Percentiles rank a stretch among this genome's conserved stretches.
Conservation (phyloP, 169 alveolate species). For the Plasmodium gonderi region DNA sequence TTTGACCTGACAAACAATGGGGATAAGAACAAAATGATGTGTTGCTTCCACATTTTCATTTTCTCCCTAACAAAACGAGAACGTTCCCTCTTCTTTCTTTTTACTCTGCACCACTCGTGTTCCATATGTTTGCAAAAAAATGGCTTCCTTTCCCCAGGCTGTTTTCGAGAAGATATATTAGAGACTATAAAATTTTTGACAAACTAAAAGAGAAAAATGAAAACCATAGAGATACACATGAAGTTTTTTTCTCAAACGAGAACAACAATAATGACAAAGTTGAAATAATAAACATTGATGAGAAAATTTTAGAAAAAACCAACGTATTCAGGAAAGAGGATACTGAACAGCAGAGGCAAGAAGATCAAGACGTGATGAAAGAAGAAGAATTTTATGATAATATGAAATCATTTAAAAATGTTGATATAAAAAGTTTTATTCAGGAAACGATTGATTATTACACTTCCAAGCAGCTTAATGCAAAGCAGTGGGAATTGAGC, state of each 20-base stretch:
- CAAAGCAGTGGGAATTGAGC: not conserved
- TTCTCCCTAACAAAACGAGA: not conserved
- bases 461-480: slow-evolving; percentile 18
- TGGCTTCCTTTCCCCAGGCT: not conserved
- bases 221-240: not conserved
- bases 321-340: not conserved
- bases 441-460: slow-evolving; percentile 64
- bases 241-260: not conserved
- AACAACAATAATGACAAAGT: slow-evolving; percentile 17
- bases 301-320: not conserved
- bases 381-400: slow-evolving; percentile 41
- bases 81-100: not conserved
- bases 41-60: not conserved
- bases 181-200: slow-evolving; percentile 45
- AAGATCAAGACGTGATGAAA: not conserved
- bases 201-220: slow-evolving; percentile 10
- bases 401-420: slow-evolving; percentile 15
- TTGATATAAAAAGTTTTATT: slow-evolving; percentile 40
- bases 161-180: slow-evolving; percentile 23
- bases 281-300: slow-evolving; percentile 64
- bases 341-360: not conserved
- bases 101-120: not conserved
- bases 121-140: not conserved
- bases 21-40: not conserved
- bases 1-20: not conserved